Base-by-base conservation (phyloP, 2,329 filamentous ascomycete species). In the Penicillium sp. region DNA sequence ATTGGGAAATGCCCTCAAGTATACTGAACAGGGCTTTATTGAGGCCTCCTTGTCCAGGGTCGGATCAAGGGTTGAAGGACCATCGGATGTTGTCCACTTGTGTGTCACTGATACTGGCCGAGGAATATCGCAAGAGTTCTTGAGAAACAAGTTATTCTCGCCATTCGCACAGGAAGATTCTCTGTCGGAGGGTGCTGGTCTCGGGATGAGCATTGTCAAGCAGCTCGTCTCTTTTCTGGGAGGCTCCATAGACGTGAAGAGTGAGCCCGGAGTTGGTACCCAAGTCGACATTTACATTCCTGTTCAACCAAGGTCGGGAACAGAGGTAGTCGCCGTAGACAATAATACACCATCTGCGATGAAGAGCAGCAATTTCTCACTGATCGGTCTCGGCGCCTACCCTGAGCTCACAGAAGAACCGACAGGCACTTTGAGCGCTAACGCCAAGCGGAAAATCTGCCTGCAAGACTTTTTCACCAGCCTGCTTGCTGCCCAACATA, bases 81-180 rank as follows among this genome's bases (percentile, higher is more conserved):
- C 50, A 15, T 57, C 53, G 4, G 57, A 64, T 5, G 55, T 65
- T 31, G 67, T 69, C 11, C 64, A 70, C 15, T 63, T 84, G 3
- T 82, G 78, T 0, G 82, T 91, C 1, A 77, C 78, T 0, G 88
- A 91, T 62, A 87, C 87, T 0, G 88, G 88, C 1, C 79, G 80
- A n/a, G 88, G 88, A 0, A 91, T 91, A n/a, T 81, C 81, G 0
- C 75, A 83, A 1, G 83, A 88, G 5, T 91, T 85, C 64, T 76
- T 90, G 3, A 78, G 80, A n/a, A 81, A 84, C 15, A 79, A 81
- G 9, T 71, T 90, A 0, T 90, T 86, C 68, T 83, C 81, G 0
- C 85, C 88, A 0, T 90, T 90, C 64, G 75, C 80, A 0, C 88
- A 90, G 64, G 88, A 90, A 66, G 81, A 88, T 47, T 69, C 76